Percentiles rank a stretch among this genome's conserved stretches.
These are phyloP conservation scores for Sporisorium exsertum DNA, from an alignment of 1,284 basidiomycete genomes.

Conservation along the genomic window DNA sequence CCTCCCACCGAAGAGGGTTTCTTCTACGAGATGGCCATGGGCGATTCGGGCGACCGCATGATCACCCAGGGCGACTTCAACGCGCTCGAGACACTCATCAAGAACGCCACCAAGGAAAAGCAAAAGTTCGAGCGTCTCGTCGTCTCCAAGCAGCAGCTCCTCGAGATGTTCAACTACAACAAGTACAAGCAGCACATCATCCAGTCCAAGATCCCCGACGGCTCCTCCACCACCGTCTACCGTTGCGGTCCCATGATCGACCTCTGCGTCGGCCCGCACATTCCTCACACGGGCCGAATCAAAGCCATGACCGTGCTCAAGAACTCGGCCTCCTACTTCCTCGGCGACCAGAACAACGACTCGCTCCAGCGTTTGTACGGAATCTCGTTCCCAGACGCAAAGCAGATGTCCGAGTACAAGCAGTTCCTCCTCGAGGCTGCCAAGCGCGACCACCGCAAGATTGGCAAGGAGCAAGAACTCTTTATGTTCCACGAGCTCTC, in stretches of 20 bases:
- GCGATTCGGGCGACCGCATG: conserved; percentile 64
- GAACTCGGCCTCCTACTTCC: conserved; percentile 98
- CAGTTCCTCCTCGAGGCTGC: conserved; percentile 95
- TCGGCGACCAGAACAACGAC: conserved; percentile 93
- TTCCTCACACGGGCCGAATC: conserved; percentile 96
- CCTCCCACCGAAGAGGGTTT: conserved; percentile 98
- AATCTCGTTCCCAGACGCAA: conserved; percentile 98
- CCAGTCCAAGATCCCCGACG: conserved; percentile 93
- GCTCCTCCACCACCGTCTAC: conserved; percentile 96
- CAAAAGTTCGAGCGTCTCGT: conserved; percentile 96
- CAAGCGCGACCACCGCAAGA: conserved; percentile 93
- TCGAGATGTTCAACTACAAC: conserved; percentile 99
- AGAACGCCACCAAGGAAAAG: conserved; percentile 92
- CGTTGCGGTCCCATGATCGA: conserved; percentile 99
- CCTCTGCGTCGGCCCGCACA: conserved; percentile 95
- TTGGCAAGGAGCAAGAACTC: conserved; percentile 79
- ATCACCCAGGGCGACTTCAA: conserved; percentile 80
- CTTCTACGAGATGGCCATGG: conserved; percentile 93
- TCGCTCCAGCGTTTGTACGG: conserved; percentile 97
- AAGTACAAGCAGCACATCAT: conserved; percentile 99
- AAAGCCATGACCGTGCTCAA: conserved; percentile 75
- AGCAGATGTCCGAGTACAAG: conserved; percentile 95
- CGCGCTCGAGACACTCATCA: conserved; percentile 86
- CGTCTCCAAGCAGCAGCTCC: conserved; percentile 89
- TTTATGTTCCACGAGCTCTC: conserved; percentile 98